These are phyloP conservation scores for Triticum aestivum DNA, from an alignment of 176 grass and related monocot genomes.

Conservation along the genomic window IWGSC_CS_RefSeq_v2.1 NC_057810.1:609465995-609466494, in stretches of 20 bases:
- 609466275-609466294: slow-evolving; percentile 1
- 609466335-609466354: neutral
- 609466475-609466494: neutral
- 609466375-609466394: neutral
- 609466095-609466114: neutral
- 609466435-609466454: neutral
- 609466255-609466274: neutral
- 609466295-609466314: neutral
- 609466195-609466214: neutral
- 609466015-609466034: slow-evolving; percentile 53
- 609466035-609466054: slow-evolving; percentile 73
- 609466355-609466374: neutral
- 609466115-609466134: neutral
- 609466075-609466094: neutral
- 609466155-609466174: neutral
- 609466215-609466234: neutral
- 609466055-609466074: slow-evolving; percentile 61
- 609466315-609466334: neutral
- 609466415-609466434: neutral
- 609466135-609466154: neutral
- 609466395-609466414: neutral
- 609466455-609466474: neutral
- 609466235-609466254: neutral
- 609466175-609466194: neutral
- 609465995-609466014: slow-evolving; percentile 53